phyloP scores from a whole-genome alignment of 2,329 filamentous ascomycete species.

The Phialophora macrospora region DNA sequence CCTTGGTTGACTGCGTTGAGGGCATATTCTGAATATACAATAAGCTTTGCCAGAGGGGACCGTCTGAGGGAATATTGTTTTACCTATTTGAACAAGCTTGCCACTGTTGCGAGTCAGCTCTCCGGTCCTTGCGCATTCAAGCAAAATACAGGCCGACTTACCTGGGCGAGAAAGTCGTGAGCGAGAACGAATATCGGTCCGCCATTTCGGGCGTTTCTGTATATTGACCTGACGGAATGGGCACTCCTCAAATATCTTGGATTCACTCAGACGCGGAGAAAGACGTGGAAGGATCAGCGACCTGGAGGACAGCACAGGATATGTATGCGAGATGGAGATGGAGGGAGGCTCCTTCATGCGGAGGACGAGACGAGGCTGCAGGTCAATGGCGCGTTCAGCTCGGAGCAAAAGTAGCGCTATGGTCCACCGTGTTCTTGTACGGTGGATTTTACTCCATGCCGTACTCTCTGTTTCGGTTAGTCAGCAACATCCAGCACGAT shows the following conservation, averaged over 20 bases:
- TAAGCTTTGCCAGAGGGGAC: slow-evolving; percentile 29
- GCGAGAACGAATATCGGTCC: slow-evolving; percentile 98
- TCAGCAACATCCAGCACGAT: too few species aligned
- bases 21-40: slow-evolving; percentile 78
- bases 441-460: neutral
- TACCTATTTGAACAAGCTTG: slow-evolving; percentile 98
- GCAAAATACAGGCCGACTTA: slow-evolving; percentile 56
- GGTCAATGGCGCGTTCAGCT: slow-evolving; percentile 24
- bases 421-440: neutral
- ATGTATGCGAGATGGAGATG: neutral
- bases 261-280: neutral
- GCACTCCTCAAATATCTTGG: neutral
- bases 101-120: slow-evolving; percentile 68
- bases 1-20: slow-evolving; percentile 99
- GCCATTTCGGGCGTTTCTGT: slow-evolving; percentile 67
- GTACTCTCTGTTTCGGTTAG: neutral
- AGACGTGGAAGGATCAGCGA: neutral
- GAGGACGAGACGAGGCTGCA: slow-evolving; percentile 25
- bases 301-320: neutral
- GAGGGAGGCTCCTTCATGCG: neutral
- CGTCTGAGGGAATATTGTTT: slow-evolving; percentile 31
- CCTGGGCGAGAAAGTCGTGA: slow-evolving; percentile 99
- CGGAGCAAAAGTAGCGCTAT: neutral
- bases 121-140: slow-evolving; percentile 15
- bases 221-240: neutral